Conservation (phyloP, 208 protist species). For the Leishmania arabica region DNA sequence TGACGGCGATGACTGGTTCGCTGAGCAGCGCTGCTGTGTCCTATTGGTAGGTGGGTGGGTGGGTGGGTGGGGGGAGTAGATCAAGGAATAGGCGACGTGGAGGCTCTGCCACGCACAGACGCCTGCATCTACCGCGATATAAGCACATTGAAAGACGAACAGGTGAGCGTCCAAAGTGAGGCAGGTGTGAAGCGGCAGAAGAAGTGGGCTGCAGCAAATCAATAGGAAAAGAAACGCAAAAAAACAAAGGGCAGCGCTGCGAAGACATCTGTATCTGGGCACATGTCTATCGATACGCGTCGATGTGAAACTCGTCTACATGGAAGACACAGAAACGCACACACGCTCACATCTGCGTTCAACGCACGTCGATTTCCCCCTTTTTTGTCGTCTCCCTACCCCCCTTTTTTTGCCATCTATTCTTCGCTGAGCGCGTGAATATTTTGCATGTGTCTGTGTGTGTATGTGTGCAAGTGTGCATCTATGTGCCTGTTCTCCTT, state of each 20-base stretch:
- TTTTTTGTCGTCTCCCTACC: background rate
- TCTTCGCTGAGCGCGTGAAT: background rate
- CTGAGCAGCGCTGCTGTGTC: background rate
- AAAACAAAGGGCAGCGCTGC: background rate
- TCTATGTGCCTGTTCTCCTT: background rate
- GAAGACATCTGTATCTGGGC: background rate
- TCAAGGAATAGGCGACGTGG: background rate
- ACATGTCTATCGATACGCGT: background rate
- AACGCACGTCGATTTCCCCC: background rate
- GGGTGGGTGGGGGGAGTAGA: background rate
- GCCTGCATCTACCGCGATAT: background rate
- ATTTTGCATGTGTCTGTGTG: background rate
- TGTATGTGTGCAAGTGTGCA: slow-evolving; percentile 1
- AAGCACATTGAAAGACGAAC: background rate
- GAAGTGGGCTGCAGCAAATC: background rate
- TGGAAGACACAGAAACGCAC: background rate
- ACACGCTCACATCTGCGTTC: background rate
- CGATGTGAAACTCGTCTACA: background rate
- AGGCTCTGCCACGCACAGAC: background rate
- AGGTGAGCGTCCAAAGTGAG: background rate
- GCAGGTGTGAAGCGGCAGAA: background rate
- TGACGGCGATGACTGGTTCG: background rate
- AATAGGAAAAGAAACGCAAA: background rate
- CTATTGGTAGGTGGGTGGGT: background rate
- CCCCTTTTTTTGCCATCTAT: background rate